These are phyloP conservation scores for Articulospora tetracladia DNA, from an alignment of 495 filamentous ascomycete genomes.

Conservation along the genomic window DNA sequence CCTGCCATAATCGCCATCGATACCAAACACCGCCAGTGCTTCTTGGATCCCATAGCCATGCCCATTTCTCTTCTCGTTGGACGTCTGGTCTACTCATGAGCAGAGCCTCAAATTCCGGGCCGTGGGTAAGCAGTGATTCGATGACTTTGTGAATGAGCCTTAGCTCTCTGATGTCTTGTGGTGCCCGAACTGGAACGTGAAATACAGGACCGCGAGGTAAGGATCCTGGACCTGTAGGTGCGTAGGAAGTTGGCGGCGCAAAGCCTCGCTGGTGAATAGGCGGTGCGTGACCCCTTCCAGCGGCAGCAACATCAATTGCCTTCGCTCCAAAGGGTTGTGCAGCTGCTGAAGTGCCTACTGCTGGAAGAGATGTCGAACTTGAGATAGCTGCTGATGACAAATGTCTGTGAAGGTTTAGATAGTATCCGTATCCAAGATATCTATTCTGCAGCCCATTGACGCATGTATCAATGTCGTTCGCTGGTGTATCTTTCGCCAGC, in stretches of 20 bases:
- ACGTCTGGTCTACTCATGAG: constrained; percentile 83
- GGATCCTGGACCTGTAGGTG: constrained; percentile 35
- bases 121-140: constrained; percentile 71
- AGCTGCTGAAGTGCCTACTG: constrained; percentile 46
- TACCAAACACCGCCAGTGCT: constrained; percentile 81
- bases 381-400: constrained; percentile 77
- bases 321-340: constrained; percentile 85
- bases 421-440: constrained; percentile 86
- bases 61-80: constrained; percentile 81
- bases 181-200: constrained; percentile 71
- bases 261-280: constrained; percentile 67
- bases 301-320: constrained; percentile 43
- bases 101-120: constrained; percentile 87
- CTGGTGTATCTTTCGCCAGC: constrained; percentile 77
- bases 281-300: constrained; percentile 49
- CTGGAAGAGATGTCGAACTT: constrained; percentile 44
- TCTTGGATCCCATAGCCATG: constrained; percentile 88
- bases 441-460: constrained; percentile 77
- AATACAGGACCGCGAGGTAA: constrained; percentile 40
- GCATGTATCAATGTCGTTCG: constrained; percentile 77
- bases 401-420: constrained; percentile 74
- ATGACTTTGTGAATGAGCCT: constrained; percentile 85
- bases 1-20: constrained; percentile 85
- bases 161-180: constrained; percentile 73
- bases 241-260: constrained; percentile 75